Base-by-base conservation (phyloP, 2,329 filamentous ascomycete species). In the Penicillium aurantiogriseum region DNA sequence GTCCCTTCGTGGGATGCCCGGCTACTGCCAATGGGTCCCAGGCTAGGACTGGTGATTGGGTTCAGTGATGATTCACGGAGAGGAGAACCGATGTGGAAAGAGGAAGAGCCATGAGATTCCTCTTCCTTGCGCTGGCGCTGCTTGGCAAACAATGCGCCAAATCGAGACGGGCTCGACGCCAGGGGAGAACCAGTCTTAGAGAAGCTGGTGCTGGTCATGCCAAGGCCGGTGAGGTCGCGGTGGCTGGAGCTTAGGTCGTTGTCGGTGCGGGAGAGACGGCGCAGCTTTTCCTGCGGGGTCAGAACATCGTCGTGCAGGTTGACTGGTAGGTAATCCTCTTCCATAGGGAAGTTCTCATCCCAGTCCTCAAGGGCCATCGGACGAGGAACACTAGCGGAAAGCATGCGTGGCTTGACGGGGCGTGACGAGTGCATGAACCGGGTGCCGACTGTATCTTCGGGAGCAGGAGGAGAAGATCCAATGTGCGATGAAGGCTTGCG, bases 321-420 rank as follows among this genome's bases (percentile, higher is more conserved):
- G 29, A 81, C 89, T 0, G 93, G 94, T 10, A 97, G 81, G 67
- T 94, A 90, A 68, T 96, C 92, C 69, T 96, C 92, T 72, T 96
- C 91, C 67, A 94, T 93, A 31, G 88, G 84, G 68, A 95, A 94
- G 55, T 81, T 76, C 54, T 87, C 75, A 69, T 87, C 76, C 80
- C 84, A 86, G 51, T 86, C 84, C 63, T 86, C 83, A 19, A 80
- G 72, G 21, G 74, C 77, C 9, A 77, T 74, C 1, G 78, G 76
- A 58, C 72, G 82, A 70, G 74, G 85, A 71, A 88, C 77, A 69
- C 85, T 87, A 5, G 84, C 81, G 19, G 85, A 88, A 58, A 87
- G 75, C 70, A 86, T 80, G 46, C 81, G 81, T 23, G 78, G 73
- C 54, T 82, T 75, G 67, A 85, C 78, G 79, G 80, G 86, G 69